Evolutionary conservation across 1,139 yeast genomes (phyloP).

Genomic region (Lodderomyces orthopsilosis): DNA sequence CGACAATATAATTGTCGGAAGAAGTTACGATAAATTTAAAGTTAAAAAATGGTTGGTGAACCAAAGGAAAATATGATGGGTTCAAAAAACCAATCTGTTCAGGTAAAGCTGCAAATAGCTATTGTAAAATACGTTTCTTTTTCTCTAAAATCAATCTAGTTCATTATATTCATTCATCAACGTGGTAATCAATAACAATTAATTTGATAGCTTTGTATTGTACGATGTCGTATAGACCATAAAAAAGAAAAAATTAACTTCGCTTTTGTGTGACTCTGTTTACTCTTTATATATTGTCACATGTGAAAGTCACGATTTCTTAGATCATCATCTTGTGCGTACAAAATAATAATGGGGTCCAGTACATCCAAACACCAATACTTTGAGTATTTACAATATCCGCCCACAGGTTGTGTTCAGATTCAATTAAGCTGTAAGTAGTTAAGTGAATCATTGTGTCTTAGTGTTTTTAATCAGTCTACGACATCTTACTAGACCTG

Average conservation of each 20-base stretch:
- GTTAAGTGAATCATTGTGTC: too few relatives aligned
- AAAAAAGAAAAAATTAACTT: neutral
- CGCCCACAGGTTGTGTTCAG: neutral
- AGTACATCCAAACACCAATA: slow-evolving; percentile 8
- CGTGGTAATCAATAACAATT: neutral
- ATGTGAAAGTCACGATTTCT: slow-evolving; percentile 11
- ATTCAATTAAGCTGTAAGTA: too few relatives aligned
- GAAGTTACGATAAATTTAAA: too few relatives aligned
- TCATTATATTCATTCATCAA: neutral
- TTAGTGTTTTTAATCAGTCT: too few relatives aligned
- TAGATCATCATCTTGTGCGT: slow-evolving; percentile 5
- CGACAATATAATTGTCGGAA: neutral
- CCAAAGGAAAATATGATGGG: too few relatives aligned
- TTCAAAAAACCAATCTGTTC: too few relatives aligned
- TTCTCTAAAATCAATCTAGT: too few relatives aligned
- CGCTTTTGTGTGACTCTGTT: neutral
- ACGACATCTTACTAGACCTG: too few relatives aligned
- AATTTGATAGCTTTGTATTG: neutral
- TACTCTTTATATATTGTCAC: neutral
- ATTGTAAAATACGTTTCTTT: too few relatives aligned
- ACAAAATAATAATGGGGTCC: neutral
- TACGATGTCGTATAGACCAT: neutral
- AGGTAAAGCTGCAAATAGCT: too few relatives aligned
- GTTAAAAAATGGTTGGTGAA: too few relatives aligned
- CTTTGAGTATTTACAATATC: neutral